phyloP scores from a whole-genome alignment of 768 basidiomycete genomes.

The Cystobasidium onofrii region DNA sequence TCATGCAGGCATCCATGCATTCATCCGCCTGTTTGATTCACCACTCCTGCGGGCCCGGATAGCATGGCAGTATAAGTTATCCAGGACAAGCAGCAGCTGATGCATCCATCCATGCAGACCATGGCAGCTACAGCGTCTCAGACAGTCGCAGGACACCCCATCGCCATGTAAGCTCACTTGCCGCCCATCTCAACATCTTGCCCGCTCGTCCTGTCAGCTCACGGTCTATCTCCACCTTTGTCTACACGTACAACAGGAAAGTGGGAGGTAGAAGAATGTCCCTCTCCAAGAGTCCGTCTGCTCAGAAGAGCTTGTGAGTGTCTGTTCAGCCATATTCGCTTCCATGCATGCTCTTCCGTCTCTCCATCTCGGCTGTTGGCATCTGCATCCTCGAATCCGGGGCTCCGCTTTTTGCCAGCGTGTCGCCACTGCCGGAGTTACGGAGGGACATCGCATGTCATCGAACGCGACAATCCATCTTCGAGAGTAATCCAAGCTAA shows the following conservation, averaged over 20 bases:
- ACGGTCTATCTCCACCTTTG: background rate
- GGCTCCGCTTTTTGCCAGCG: background rate
- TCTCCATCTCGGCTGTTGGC: background rate
- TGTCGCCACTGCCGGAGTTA: background rate
- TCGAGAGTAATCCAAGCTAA: no score
- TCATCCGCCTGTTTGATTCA: no score
- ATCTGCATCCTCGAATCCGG: background rate
- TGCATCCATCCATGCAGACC: background rate
- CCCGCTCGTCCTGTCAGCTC: background rate
- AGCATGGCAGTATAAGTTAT: no score
- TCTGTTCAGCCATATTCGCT: no score
- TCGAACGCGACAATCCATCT: no score
- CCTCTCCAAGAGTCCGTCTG: slow-evolving; percentile 13
- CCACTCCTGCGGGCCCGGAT: no score
- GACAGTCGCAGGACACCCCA: slow-evolving; percentile 13
- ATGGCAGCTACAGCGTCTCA: background rate
- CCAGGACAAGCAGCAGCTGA: no score
- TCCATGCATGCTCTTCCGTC: no score
- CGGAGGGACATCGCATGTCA: background rate
- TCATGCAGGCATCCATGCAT: no score
- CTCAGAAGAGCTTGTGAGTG: slow-evolving; percentile 12
- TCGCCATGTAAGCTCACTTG: background rate
- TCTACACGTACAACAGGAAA: background rate
- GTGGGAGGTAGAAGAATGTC: slow-evolving; percentile 20
- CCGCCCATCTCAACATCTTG: background rate